phyloP scores from a whole-genome alignment of 169 alveolate genomes.

The Plasmodium blacklocki region DNA sequence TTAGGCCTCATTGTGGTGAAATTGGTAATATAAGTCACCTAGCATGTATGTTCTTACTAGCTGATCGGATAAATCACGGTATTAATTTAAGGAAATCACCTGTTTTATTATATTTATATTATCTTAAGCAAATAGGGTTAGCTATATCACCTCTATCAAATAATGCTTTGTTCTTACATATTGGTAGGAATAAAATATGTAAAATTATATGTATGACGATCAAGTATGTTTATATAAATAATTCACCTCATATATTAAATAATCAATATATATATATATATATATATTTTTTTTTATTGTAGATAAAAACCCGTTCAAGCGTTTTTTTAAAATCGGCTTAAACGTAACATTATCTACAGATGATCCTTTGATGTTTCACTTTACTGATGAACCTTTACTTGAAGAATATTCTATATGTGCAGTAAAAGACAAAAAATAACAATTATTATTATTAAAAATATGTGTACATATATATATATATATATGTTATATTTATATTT shows the following conservation, averaged over 20 bases:
- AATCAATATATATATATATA: too few species aligned
- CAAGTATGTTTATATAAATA: neutral
- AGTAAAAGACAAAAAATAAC: slow-evolving; percentile 39
- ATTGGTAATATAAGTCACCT: slow-evolving; percentile 92
- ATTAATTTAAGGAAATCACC: slow-evolving; percentile 88
- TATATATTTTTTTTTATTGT: slow-evolving; percentile 52
- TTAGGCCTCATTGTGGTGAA: slow-evolving; percentile 96
- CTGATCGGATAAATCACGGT: slow-evolving; percentile 94
- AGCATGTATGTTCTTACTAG: slow-evolving; percentile 90
- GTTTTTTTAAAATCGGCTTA: slow-evolving; percentile 91
- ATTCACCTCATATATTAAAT: too few species aligned
- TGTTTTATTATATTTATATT: slow-evolving; percentile 91
- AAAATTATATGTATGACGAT: neutral
- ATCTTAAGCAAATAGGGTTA: slow-evolving; percentile 92
- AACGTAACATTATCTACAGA: slow-evolving; percentile 95
- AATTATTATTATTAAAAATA: neutral
- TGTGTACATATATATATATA: neutral
- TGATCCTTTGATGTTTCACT: slow-evolving; percentile 95
- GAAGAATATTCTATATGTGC: slow-evolving; percentile 94
- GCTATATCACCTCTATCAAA: slow-evolving; percentile 95
- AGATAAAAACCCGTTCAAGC: slow-evolving; percentile 91
- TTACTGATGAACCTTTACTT: slow-evolving; percentile 93
- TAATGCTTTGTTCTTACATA: slow-evolving; percentile 88
- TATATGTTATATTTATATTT: neutral
- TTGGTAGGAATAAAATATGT: slow-evolving; percentile 6